Base-by-base conservation (phyloP, 345 rosid species). In the Angophora floribunda region DNA sequence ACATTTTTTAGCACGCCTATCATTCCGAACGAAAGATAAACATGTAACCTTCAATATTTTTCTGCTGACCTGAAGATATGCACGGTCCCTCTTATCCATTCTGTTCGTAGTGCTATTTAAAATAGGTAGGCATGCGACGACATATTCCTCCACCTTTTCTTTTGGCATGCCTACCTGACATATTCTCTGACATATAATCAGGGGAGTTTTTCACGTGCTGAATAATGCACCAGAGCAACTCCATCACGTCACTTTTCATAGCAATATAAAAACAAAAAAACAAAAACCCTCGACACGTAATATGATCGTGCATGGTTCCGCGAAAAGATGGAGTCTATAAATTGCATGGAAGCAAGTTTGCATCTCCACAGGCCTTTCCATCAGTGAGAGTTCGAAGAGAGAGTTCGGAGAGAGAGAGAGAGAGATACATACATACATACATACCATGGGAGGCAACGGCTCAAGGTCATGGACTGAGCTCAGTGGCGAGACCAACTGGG, bases 401-500 rank as follows among this genome's bases (percentile, higher is more conserved):
- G 93, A 87, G 85, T 52, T 87, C 53, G 30, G 65, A n/a, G 28
- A 24, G n/a, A 24, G 63, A 2, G 63, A 9, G 17, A 13, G 41
- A 63, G 75, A n/a, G 75, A n/a, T 6, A 28, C 8, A 63, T 11
- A 59, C 89, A 63, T 36, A n/a, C 41, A n/a, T 6, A 28, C 8
- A 63, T 11, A 59, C 89, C 12, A 92, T 89, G 55, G 91, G 91
- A 0, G 89, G 59, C 32, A 86, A 89, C 51, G 78, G 47, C 52
- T n/a, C 93, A 1, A 92, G 89, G 89, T 90, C 85, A 93, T 95
- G 98, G 99, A 92, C 90, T 87, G 88, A 89, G 51, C 92, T 97
- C 53, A 96, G 96, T 50, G 98, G 98, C 21, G 90, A 92, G 87
- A 89, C 91, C 55, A 59, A 93, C 57, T 97, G 99, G 98, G 89